Evolutionary conservation across 169 alveolate species (phyloP).

Genomic region (Plasmodium falciparum): DNA sequence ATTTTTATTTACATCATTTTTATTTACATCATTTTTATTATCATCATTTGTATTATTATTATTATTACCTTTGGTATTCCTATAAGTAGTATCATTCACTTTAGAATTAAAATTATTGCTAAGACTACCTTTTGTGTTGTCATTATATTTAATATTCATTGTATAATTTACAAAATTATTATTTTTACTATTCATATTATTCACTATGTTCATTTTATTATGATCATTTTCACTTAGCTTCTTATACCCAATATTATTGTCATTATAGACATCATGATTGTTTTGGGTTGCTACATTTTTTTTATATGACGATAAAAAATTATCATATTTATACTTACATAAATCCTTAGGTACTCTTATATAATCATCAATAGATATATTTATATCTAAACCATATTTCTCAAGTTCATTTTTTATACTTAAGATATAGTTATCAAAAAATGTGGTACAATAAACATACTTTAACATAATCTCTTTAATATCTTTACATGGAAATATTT

Average conservation of each 20-base stretch:
- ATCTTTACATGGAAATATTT: slow-evolving; percentile 41
- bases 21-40: no score
- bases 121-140: background rate
- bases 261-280: background rate
- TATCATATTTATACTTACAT: background rate
- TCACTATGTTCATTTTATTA: background rate
- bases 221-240: background rate
- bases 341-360: slow-evolving; percentile 32
- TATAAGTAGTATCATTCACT: background rate
- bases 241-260: background rate
- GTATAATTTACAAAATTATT: background rate
- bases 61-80: background rate
- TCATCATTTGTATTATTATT: no score
- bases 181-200: slow-evolving; percentile 2
- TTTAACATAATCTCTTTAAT: slow-evolving; percentile 55
- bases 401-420: slow-evolving; percentile 32
- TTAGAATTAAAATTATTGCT: background rate
- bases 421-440: slow-evolving; percentile 36
- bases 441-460: slow-evolving; percentile 31
- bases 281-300: no score
- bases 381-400: slow-evolving; percentile 8
- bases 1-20: no score
- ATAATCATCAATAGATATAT: slow-evolving; percentile 10
- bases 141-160: background rate
- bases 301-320: background rate